phyloP scores from a whole-genome alignment of 371 early-diverging fungal species.

The Choanephora cucurbitarum region DNA sequence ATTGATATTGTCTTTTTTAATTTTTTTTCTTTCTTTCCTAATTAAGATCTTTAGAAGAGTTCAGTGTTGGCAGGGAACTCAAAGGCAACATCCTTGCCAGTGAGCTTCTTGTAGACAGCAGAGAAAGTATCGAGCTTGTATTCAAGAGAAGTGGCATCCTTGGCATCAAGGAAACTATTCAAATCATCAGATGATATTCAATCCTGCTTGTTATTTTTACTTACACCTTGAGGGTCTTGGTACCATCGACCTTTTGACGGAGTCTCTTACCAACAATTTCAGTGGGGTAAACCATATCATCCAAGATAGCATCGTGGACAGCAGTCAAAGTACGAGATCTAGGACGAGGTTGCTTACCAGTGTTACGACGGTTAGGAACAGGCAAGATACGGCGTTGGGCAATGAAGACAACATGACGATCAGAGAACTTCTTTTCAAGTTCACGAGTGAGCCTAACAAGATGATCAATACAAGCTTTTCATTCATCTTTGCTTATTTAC shows the following conservation, averaged over 20 bases:
- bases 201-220: too few relatives aligned
- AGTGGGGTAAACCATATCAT: constrained; percentile 97
- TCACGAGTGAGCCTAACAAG: constrained; percentile 80
- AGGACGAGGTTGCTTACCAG: constrained; percentile 91
- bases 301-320: constrained; percentile 95
- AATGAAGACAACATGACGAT: constrained; percentile 95
- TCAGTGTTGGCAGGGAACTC: constrained; percentile 81
- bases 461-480: neutral
- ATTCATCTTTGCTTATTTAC: constrained; percentile 25
- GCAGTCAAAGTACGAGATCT: constrained; percentile 94
- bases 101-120: constrained; percentile 93
- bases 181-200: too few relatives aligned
- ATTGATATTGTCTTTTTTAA: neutral
- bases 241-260: constrained; percentile 93
- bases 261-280: constrained; percentile 98
- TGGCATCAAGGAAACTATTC: constrained; percentile 88
- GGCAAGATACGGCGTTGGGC: constrained; percentile 95
- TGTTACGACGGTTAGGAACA: constrained; percentile 86
- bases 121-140: constrained; percentile 98
- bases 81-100: constrained; percentile 97
- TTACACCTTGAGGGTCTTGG: constrained; percentile 88
- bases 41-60: constrained; percentile 3
- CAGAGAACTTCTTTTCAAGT: constrained; percentile 99
- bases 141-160: constrained; percentile 95
- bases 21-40: neutral